phyloP scores from a whole-genome alignment of 2,329 filamentous ascomycete species.

The Botrytis pseudocinerea region DNA sequence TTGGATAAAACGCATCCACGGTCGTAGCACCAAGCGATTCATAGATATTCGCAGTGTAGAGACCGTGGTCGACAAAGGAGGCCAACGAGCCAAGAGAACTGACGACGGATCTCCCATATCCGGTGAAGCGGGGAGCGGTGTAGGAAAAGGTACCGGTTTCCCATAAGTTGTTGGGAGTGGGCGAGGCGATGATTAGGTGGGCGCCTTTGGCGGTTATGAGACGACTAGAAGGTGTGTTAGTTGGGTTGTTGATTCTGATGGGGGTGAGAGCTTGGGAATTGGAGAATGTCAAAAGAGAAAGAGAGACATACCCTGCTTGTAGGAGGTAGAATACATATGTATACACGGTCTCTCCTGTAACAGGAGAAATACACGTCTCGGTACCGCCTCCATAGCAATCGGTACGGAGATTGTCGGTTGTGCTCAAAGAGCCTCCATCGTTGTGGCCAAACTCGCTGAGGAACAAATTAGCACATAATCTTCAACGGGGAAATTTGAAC shows the following conservation, averaged over 20 bases:
- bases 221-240: slow-evolving; percentile 32
- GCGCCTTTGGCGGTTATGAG: slow-evolving; percentile 54
- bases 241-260: background rate
- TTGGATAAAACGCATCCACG: slow-evolving; percentile 54
- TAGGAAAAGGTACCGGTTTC: slow-evolving; percentile 54
- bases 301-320: slow-evolving; percentile 18
- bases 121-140: slow-evolving; percentile 55
- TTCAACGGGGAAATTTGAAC: background rate
- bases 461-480: background rate
- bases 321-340: slow-evolving; percentile 38
- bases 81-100: slow-evolving; percentile 42
- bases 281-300: background rate
- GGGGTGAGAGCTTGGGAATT: background rate
- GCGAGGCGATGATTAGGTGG: slow-evolving; percentile 57
- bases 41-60: slow-evolving; percentile 54
- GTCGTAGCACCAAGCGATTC: slow-evolving; percentile 48
- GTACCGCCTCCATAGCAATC: slow-evolving; percentile 51
- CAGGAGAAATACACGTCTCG: slow-evolving; percentile 47
- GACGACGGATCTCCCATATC: slow-evolving; percentile 52
- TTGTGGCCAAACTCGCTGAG: slow-evolving; percentile 61
- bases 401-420: slow-evolving; percentile 60
- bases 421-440: slow-evolving; percentile 56
- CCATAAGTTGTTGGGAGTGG: slow-evolving; percentile 66
- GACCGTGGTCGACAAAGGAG: slow-evolving; percentile 59
- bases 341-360: slow-evolving; percentile 49